A percentile compares a stretch with the other conserved stretches of the same genome.
Evolutionary conservation across 345 rosid species (phyloP).

Genomic region (Psidium guajava): DNA sequence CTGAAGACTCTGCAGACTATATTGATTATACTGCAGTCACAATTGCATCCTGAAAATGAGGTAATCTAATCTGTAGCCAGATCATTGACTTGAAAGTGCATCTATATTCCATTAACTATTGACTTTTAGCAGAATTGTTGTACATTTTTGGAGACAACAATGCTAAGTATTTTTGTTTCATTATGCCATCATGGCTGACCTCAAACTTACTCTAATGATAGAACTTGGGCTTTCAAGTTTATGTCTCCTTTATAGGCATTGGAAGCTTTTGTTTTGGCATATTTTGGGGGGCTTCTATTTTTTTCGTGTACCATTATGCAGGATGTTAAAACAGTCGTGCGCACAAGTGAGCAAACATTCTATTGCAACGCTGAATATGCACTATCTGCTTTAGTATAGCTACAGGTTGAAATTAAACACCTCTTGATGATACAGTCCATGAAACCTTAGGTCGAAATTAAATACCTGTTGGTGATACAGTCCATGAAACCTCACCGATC

Average conservation of each 20-base stretch:
- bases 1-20: slow-evolving; percentile 92
- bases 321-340: background rate
- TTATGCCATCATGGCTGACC: background rate
- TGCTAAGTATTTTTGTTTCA: background rate
- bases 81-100: background rate
- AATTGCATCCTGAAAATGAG: slow-evolving; percentile 83
- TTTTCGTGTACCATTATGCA: background rate
- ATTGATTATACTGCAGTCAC: slow-evolving; percentile 86
- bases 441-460: background rate
- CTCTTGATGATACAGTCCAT: background rate
- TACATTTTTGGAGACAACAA: background rate
- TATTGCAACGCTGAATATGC: background rate
- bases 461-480: background rate
- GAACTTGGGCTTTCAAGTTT: background rate
- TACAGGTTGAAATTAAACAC: background rate
- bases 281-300: background rate
- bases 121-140: background rate
- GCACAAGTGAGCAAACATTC: background rate
- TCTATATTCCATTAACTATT: background rate
- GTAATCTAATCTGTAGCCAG: slow-evolving; percentile 15
- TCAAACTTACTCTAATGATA: background rate
- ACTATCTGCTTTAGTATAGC: background rate
- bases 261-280: background rate
- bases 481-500: background rate
- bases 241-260: background rate